Percentiles rank a stretch among this genome's conserved stretches.
These are phyloP conservation scores for Eragrostis nindensis DNA, from an alignment of 176 grass and related monocot species.

Conservation along the genomic window DNA sequence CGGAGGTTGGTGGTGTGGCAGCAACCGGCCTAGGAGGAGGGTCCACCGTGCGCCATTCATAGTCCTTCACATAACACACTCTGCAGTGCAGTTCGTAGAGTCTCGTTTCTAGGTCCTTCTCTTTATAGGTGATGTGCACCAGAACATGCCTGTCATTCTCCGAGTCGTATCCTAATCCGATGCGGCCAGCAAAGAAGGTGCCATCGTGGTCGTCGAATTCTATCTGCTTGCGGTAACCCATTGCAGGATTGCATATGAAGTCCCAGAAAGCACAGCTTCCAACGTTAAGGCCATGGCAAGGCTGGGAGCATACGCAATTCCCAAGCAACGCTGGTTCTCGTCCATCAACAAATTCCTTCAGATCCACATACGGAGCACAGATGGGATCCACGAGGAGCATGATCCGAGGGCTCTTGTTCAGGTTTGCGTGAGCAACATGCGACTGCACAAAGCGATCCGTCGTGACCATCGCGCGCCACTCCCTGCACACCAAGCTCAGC, in stretches of 20 bases:
- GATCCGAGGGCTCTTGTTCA: conserved; percentile 15
- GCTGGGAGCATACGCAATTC: neutral
- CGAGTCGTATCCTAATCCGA: conserved; percentile 29
- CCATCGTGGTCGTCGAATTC: neutral
- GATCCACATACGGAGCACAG: neutral
- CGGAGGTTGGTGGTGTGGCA: neutral
- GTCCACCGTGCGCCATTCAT: conserved; percentile 2
- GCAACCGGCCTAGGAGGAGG: conserved; percentile 33
- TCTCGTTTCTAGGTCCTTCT: conserved; percentile 17
- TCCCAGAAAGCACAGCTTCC: neutral
- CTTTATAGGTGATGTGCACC: conserved; percentile 32
- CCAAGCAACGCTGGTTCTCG: neutral
- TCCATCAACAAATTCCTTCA: neutral
- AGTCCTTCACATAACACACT: neutral
- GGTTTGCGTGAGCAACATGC: conserved; percentile 27
- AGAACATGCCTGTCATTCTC: conserved; percentile 10
- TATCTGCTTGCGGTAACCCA: neutral
- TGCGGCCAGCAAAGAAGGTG: conserved; percentile 1
- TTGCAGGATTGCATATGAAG: conserved; percentile 17
- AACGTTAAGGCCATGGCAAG: neutral
- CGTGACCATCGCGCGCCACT: conserved; percentile 22
- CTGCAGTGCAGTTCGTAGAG: conserved; percentile 3
- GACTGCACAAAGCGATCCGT: conserved; percentile 14
- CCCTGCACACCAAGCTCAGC: conserved; percentile 22
- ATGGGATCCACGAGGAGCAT: neutral